Conservation (phyloP, 129 eudicot species). For the Chrysanthemum lavandulifolium region DNA sequence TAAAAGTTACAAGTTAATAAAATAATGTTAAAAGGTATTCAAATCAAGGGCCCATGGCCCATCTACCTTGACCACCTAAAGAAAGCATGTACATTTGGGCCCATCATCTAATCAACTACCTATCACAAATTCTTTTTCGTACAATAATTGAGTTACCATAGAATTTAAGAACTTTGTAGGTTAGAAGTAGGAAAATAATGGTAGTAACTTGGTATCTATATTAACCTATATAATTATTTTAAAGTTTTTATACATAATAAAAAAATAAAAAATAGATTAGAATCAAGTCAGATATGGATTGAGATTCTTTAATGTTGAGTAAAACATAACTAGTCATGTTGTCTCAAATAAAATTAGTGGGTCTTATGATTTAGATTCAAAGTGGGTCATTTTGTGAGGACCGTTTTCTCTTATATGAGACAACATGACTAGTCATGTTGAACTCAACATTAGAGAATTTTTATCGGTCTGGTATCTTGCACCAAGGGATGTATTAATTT, state of each 20-base stretch:
- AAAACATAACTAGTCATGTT: too few relatives aligned
- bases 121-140: conserved; percentile 14
- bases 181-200: not conserved
- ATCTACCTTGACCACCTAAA: conserved; percentile 8
- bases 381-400: too few relatives aligned
- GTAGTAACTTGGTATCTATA: not conserved
- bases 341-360: too few relatives aligned
- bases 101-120: conserved; percentile 6
- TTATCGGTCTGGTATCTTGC: not conserved
- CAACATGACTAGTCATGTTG: too few relatives aligned
- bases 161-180: conserved; percentile 5
- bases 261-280: too few relatives aligned
- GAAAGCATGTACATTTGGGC: conserved; percentile 9
- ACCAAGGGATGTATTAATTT: not conserved
- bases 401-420: too few relatives aligned
- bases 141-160: conserved; percentile 24
- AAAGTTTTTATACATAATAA: not conserved
- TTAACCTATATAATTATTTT: not conserved
- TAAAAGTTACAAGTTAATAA: not conserved
- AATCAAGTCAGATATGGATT: not conserved
- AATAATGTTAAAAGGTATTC: not conserved
- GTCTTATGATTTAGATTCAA: too few relatives aligned
- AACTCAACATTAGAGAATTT: too few relatives aligned
- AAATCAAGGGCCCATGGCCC: conserved; percentile 14
- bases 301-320: too few relatives aligned